Base-by-base conservation (phyloP, 2,329 filamentous ascomycete genomes). In the Aspergillus sp. region DNA sequence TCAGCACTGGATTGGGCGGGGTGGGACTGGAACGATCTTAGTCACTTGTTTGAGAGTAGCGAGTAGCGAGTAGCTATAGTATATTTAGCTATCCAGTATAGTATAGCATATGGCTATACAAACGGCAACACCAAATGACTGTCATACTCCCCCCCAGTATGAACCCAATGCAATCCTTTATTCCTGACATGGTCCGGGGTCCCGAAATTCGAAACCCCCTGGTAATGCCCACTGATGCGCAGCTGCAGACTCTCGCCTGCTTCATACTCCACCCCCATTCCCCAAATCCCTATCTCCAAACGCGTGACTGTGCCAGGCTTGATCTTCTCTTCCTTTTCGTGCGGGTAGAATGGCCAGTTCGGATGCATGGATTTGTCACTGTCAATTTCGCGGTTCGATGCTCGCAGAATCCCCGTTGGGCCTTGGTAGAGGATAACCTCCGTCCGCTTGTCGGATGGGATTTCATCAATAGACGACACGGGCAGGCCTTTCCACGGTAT, bases 381-480 rank as follows among this genome's bases (percentile, higher is more conserved):
- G 25, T 55, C 37, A 41, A 55, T 55, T 1, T 25, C 23, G 3
- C 53, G 53, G 25, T 55, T 37, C 1, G 53, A 55, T 2, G 53
- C 53, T 6, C 53, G 53, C 3, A 55, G 37, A 15, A 55, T 50
- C 4, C 53, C 53, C 3, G 53, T 55, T 41, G 53, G 53, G 15
- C 53, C 53, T 19, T 55, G 53, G n/a, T 55, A 55, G 17, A 55
- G 45, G 19, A 55, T 55, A 1, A 55, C 53, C 53, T 55, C 53
- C 0, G 53, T 49, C 7, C 53, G 53, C 37, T 55, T 35, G 21
- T 55, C 53, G 14, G 6, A 12, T 7, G 53, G 46, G 8, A 55
- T 55, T n/a, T 49, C 23, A 1, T 6, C 53, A 25, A 55, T 49
- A 2, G 45, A 33, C 2, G 53, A 55, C 1, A 55, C 53, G 4